A percentile compares a stretch with the other conserved stretches of the same genome.
Evolutionary conservation across 768 basidiomycete species (phyloP).

Genomic region (Inosperma sp.): DNA sequence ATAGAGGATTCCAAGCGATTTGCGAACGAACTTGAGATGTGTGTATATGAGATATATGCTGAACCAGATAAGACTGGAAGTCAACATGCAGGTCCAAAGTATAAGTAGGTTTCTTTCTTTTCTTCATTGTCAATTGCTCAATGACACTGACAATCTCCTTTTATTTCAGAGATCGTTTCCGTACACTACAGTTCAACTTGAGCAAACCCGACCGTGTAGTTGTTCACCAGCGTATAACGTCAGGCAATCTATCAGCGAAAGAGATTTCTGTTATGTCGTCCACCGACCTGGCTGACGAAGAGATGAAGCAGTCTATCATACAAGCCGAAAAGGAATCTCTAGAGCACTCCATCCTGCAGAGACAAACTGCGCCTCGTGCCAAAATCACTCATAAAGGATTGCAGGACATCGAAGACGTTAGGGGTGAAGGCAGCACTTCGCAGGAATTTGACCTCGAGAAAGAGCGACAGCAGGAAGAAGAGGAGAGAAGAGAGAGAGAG

Average conservation of each 20-base stretch:
- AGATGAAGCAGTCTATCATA: constrained; percentile 77
- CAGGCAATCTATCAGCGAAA: constrained; percentile 57
- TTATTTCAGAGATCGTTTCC: constrained; percentile 72
- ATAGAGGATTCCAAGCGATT: constrained; percentile 58
- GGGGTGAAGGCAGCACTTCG: constrained; percentile 38
- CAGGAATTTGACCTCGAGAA: constrained; percentile 55
- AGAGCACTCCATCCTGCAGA: constrained; percentile 79
- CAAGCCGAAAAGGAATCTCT: constrained; percentile 78
- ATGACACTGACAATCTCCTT: constrained; percentile 4
- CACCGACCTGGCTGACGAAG: constrained; percentile 85
- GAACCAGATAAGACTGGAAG: constrained; percentile 72
- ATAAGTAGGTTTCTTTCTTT: constrained; percentile 53
- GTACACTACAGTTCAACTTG: constrained; percentile 85
- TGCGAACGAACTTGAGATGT: constrained; percentile 68
- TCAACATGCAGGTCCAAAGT: constrained; percentile 63
- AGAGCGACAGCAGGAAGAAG: constrained; percentile 61
- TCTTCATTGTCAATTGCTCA: neutral
- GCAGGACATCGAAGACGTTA: constrained; percentile 81
- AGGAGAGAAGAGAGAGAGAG: constrained; percentile 68
- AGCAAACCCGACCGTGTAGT: constrained; percentile 74
- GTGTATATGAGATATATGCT: constrained; percentile 68
- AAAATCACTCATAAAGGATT: constrained; percentile 93
- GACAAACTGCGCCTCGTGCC: constrained; percentile 57
- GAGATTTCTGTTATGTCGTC: constrained; percentile 82
- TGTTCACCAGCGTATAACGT: constrained; percentile 76